Percentiles rank a stretch among this genome's conserved stretches.
phyloP scores from a whole-genome alignment of 2,329 filamentous ascomycete species.

The Epichloe bromicola region DNA sequence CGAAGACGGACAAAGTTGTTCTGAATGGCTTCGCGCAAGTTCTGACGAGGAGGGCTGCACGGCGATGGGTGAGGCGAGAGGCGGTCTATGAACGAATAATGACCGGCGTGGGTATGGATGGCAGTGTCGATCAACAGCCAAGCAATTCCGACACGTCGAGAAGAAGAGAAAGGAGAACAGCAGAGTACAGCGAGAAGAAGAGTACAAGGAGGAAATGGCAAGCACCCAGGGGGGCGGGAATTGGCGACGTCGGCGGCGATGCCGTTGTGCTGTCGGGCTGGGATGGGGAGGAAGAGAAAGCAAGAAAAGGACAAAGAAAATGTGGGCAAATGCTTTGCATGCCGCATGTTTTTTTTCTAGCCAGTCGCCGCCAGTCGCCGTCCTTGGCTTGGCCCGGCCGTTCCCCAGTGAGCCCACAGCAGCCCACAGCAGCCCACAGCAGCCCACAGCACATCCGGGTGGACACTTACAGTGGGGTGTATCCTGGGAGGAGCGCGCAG shows the following conservation, averaged over 20 bases:
- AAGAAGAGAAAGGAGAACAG: constrained; percentile 2
- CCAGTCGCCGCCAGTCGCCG: neutral
- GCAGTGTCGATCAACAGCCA: neutral
- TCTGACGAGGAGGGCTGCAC: neutral
- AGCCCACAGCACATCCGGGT: no score
- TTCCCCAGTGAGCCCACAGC: neutral
- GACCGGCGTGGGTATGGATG: neutral
- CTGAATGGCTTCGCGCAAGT: constrained; percentile 1
- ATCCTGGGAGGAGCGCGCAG: no score
- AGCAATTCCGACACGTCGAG: neutral
- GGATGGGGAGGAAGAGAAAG: constrained; percentile 14
- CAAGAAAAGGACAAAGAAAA: constrained; percentile 12
- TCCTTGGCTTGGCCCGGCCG: neutral
- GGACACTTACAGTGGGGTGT: no score
- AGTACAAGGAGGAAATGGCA: constrained; percentile 5
- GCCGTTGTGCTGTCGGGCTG: constrained; percentile 16
- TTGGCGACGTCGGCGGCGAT: constrained; percentile 15
- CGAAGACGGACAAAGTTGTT: neutral
- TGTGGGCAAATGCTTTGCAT: constrained; percentile 12
- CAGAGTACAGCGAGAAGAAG: constrained; percentile 6
- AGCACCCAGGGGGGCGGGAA: constrained; percentile 11
- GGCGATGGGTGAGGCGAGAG: neutral
- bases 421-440: no score
- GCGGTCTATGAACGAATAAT: constrained; percentile 3
- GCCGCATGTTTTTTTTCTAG: neutral